Percentiles rank a stretch among this genome's conserved stretches.
These are phyloP conservation scores for Ilex paraguariensis DNA, from an alignment of 305 asterid genomes.

Conservation along the genomic window DNA sequence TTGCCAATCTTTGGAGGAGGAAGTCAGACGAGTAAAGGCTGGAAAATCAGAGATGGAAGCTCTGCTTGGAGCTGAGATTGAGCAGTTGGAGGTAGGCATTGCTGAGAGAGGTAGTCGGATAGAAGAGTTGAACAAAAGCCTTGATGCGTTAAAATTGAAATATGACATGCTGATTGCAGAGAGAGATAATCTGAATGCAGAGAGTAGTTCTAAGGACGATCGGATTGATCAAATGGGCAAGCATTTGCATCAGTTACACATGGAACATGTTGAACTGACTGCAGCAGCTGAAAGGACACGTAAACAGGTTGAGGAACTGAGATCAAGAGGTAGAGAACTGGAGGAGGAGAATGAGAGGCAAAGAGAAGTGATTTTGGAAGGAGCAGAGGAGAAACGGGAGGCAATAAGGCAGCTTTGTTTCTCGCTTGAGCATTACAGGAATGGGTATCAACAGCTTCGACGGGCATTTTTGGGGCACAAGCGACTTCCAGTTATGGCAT, in stretches of 20 bases:
- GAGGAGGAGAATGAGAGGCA: slow-evolving; percentile 58
- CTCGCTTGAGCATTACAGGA: slow-evolving; percentile 83
- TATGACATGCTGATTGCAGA: slow-evolving; percentile 21
- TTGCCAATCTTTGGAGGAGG: slow-evolving; percentile 71
- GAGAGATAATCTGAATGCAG: slow-evolving; percentile 35
- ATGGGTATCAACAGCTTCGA: slow-evolving; percentile 64
- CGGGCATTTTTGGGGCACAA: slow-evolving; percentile 45
- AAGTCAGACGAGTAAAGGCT: slow-evolving; percentile 48
- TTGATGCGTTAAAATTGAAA: slow-evolving; percentile 25
- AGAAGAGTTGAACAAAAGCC: slow-evolving; percentile 33
- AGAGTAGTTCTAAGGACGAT: slow-evolving; percentile 39
- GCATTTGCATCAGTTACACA: slow-evolving; percentile 58
- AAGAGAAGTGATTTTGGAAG: slow-evolving; percentile 51
- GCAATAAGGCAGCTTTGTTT: slow-evolving; percentile 92
- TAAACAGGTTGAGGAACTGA: slow-evolving; percentile 34
- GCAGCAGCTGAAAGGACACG: slow-evolving; percentile 37
- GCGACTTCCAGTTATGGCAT: slow-evolving; percentile 45
- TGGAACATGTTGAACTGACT: slow-evolving; percentile 49
- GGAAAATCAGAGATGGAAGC: slow-evolving; percentile 52
- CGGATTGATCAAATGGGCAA: slow-evolving; percentile 37
- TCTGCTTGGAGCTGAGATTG: slow-evolving; percentile 30
- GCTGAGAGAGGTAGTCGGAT: slow-evolving; percentile 36
- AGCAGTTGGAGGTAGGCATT: slow-evolving; percentile 39
- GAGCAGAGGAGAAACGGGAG: slow-evolving; percentile 92
- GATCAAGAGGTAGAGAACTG: slow-evolving; percentile 44